These are phyloP conservation scores for Entophlyctis luteolus DNA, from an alignment of 192 early-diverging fungal genomes.

Conservation along the genomic window DNA sequence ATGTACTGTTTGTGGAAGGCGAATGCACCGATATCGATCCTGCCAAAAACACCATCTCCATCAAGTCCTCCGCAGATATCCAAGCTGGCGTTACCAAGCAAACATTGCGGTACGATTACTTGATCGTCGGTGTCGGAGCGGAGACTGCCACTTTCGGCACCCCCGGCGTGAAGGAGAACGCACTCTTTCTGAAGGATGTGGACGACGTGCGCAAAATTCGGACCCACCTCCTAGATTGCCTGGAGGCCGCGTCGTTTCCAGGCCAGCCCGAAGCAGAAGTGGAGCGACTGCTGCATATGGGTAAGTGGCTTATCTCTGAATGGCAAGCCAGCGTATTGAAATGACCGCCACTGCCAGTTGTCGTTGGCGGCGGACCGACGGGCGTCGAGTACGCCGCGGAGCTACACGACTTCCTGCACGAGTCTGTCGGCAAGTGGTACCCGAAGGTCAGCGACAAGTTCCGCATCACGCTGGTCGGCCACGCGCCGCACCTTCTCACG, in stretches of 20 bases:
- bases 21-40: conserved; percentile 84
- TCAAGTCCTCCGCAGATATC: conserved; percentile 70
- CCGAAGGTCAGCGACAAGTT: conserved; percentile 72
- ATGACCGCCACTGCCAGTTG: background rate
- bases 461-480: conserved; percentile 73
- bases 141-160: conserved; percentile 79
- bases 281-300: conserved; percentile 70
- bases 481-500: conserved; percentile 64
- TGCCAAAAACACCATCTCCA: conserved; percentile 71
- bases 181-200: conserved; percentile 71
- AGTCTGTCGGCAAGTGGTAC: conserved; percentile 64
- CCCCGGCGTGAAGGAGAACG: conserved; percentile 64
- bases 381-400: conserved; percentile 78
- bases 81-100: conserved; percentile 53
- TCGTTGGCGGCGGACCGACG: conserved; percentile 45
- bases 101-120: conserved; percentile 68
- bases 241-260: conserved; percentile 63
- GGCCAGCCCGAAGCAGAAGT: conserved; percentile 69
- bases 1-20: conserved; percentile 83
- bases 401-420: conserved; percentile 75
- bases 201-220: conserved; percentile 78
- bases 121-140: conserved; percentile 74
- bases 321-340: background rate
- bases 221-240: conserved; percentile 71
- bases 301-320: conserved; percentile 38